These are phyloP conservation scores for Boletus pseudo-olivaceus DNA, from an alignment of 768 basidiomycete species.

Conservation along the genomic window DNA sequence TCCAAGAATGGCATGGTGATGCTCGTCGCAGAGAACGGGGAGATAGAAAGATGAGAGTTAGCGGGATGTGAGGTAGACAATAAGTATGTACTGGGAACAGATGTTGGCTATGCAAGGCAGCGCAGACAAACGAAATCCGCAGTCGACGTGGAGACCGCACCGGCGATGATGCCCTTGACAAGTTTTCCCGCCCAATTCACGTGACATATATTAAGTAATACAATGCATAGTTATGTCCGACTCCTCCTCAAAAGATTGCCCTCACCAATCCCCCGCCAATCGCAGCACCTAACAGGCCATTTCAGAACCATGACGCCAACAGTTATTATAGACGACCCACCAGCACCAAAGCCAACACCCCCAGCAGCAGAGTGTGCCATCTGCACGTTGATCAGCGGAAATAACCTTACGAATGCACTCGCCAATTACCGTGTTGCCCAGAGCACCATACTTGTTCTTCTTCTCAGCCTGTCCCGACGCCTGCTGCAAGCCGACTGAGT, in stretches of 20 bases:
- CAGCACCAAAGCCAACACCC: slow-evolving; percentile 76
- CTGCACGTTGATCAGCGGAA: slow-evolving; percentile 29
- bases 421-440: slow-evolving; percentile 53
- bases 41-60: not conserved
- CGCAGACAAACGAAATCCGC: slow-evolving; percentile 8
- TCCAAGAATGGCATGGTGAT: slow-evolving; percentile 28
- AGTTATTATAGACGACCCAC: slow-evolving; percentile 33
- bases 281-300: slow-evolving; percentile 39
- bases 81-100: slow-evolving; percentile 3
- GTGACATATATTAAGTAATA: slow-evolving; percentile 21
- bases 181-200: slow-evolving; percentile 10
- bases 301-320: not conserved
- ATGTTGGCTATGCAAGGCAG: slow-evolving; percentile 11
- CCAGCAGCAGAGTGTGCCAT: slow-evolving; percentile 62
- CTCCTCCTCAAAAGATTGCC: slow-evolving; percentile 41
- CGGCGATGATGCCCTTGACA: not conserved
- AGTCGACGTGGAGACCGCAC: not conserved
- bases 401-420: not conserved
- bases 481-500: slow-evolving; percentile 30
- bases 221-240: not conserved
- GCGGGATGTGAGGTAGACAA: not conserved
- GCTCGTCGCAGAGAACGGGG: not conserved
- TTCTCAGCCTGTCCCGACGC: slow-evolving; percentile 37
- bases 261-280: slow-evolving; percentile 48
- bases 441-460: slow-evolving; percentile 54